Base-by-base conservation (phyloP, 805 yeast genomes). In the Kuraishia capsulata region DNA sequence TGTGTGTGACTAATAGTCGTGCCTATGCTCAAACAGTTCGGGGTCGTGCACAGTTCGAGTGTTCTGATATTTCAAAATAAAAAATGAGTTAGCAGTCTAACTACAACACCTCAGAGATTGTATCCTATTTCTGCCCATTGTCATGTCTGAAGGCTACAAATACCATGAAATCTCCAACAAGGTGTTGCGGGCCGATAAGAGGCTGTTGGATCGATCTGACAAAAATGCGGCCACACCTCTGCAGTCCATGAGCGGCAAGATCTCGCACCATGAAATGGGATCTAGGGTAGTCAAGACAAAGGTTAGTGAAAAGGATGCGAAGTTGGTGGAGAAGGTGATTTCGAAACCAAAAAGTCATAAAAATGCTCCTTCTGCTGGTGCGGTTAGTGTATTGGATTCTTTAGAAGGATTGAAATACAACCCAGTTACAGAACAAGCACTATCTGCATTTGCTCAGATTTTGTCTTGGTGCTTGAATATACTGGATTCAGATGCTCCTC, bases 111-210 rank as follows among this genome's bases (percentile, higher is more conserved):
- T n/a, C n/a, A n/a, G n/a, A n/a, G n/a, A n/a, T n/a, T n/a, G n/a
- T n/a, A n/a, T n/a, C n/a, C n/a, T n/a, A n/a, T n/a, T n/a, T n/a
- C n/a, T n/a, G n/a, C n/a, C n/a, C n/a, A n/a, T n/a, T n/a, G n/a
- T n/a, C 10, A 28, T 28, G 31, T 11, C 17, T 28, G 31, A 28
- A 13, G 31, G 31, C 17, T 79, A 78, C 56, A 69, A 76, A 46
- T 75, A 78, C 48, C 81, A 78, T 53, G 84, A 75, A 52, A 81
- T 85, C 88, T 71, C 94, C 37, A 82, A 79, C 48, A 79, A 79
- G 62, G 90, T 85, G 43, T 66, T 79, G 21, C 62, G 69, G 44
- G 73, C 70, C 43, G 86, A 81, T 52, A 64, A 68, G 43, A 56
- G 78, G 37, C 60, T 76, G 29, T 53, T 73, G 37, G 69, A 71